Percentiles rank a stretch among this genome's conserved stretches.
Conservation (phyloP, 2,329 filamentous ascomycete genomes). For the Cercospora canescens region DNA sequence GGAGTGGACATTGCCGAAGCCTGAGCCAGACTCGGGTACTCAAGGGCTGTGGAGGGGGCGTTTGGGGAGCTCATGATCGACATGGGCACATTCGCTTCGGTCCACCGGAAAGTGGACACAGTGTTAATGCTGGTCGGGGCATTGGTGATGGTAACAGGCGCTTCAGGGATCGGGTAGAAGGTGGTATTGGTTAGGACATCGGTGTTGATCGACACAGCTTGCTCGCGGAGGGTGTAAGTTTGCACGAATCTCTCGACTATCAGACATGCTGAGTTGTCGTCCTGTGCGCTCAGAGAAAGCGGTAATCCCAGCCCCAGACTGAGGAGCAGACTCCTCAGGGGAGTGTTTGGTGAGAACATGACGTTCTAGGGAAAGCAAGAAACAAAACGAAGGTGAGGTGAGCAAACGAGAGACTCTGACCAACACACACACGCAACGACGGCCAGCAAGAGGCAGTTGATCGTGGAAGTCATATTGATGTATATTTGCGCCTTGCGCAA, state of each 20-base stretch:
- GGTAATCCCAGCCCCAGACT: conserved; percentile 14
- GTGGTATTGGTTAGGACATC: conserved; percentile 32
- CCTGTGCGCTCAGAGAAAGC: not conserved
- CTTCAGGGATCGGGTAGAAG: conserved; percentile 28
- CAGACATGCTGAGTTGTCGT: conserved; percentile 16
- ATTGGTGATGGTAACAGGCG: conserved; percentile 31
- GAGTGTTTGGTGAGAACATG: conserved; percentile 13
- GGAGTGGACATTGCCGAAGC: not conserved
- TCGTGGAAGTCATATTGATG: not conserved
- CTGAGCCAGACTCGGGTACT: not conserved
- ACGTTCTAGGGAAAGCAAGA: conserved; percentile 1
- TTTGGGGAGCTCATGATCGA: not conserved
- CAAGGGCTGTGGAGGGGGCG: not conserved
- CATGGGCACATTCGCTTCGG: conserved; percentile 17
- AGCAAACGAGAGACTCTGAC: conserved; percentile 4
- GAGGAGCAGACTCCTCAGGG: conserved; percentile 14
- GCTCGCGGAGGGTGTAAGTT: conserved; percentile 28
- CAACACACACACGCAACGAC: not conserved
- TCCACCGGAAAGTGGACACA: conserved; percentile 33
- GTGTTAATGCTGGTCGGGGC: conserved; percentile 32
- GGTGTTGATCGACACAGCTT: conserved; percentile 31
- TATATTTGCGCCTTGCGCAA: conserved; percentile 8
- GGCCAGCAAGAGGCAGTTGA: not conserved
- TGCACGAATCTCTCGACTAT: conserved; percentile 10
- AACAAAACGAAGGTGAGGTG: conserved; percentile 13